A percentile compares a stretch with the other conserved stretches of the same genome.
phyloP scores from a whole-genome alignment of 345 rosid genomes.

The Mercurialis annua region DNA sequence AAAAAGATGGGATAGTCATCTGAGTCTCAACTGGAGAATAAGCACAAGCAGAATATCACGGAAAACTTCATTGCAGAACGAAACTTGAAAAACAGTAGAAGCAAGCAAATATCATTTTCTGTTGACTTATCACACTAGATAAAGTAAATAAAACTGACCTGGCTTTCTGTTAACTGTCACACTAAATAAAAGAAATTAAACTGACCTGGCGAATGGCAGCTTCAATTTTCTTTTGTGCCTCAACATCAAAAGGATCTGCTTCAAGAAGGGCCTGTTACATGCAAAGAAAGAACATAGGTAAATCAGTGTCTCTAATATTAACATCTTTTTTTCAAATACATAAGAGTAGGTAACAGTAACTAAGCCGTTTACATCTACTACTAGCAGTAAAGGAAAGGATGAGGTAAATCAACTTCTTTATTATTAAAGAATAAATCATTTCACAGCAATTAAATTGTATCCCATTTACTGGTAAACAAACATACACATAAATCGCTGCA shows the following conservation, averaged over 20 bases:
- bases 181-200: background rate
- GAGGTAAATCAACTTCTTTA: slow-evolving; percentile 4
- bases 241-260: slow-evolving; percentile 98
- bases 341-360: background rate
- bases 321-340: background rate
- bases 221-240: slow-evolving; percentile 96
- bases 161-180: background rate
- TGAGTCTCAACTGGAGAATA: too few relatives aligned
- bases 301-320: slow-evolving; percentile 9
- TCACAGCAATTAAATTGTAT: slow-evolving; percentile 1
- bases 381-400: background rate
- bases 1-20: too few relatives aligned
- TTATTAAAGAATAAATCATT: background rate
- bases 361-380: background rate
- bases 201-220: slow-evolving; percentile 93
- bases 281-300: background rate
- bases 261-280: slow-evolving; percentile 64
- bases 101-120: too few relatives aligned
- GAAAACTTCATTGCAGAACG: too few relatives aligned
- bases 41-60: too few relatives aligned
- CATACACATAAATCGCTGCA: slow-evolving; percentile 5
- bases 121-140: too few relatives aligned
- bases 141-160: too few relatives aligned
- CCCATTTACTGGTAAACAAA: background rate
- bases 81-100: too few relatives aligned